Conservation (phyloP, 495 filamentous ascomycete species). For the Chlorociboria aeruginascens region DNA sequence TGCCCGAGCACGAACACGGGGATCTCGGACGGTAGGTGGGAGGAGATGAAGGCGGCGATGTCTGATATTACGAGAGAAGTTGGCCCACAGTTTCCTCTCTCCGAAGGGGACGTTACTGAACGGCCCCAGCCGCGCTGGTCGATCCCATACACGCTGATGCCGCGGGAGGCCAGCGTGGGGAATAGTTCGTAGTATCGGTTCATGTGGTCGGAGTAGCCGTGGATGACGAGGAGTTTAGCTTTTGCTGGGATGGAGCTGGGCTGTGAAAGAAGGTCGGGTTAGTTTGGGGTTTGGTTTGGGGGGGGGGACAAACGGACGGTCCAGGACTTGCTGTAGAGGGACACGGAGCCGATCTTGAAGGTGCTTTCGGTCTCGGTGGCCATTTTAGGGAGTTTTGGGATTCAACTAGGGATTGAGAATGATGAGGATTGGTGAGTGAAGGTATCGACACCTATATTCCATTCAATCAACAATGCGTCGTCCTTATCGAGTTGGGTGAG, state of each 20-base stretch:
- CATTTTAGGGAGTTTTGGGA: slow-evolving; percentile 24
- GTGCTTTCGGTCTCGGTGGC: slow-evolving; percentile 34
- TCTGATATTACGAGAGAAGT: slow-evolving; percentile 62
- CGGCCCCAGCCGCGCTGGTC: slow-evolving; percentile 68
- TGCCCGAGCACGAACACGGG: slow-evolving; percentile 84
- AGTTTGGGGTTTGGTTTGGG: background rate
- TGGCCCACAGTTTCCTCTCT: slow-evolving; percentile 58
- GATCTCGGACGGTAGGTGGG: slow-evolving; percentile 26
- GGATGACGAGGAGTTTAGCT: slow-evolving; percentile 66
- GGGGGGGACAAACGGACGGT: slow-evolving; percentile 39
- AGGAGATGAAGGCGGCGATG: slow-evolving; percentile 55
- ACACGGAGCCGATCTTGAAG: slow-evolving; percentile 41
- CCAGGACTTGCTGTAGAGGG: slow-evolving; percentile 80
- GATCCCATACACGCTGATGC: slow-evolving; percentile 60
- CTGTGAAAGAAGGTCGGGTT: slow-evolving; percentile 2
- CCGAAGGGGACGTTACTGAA: slow-evolving; percentile 30
- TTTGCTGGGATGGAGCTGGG: slow-evolving; percentile 18
- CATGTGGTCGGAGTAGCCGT: slow-evolving; percentile 83
- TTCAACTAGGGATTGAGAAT: background rate
- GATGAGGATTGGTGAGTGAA: background rate
- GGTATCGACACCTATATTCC: too few species aligned
- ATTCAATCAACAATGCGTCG: too few species aligned
- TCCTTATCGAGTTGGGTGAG: too few species aligned
- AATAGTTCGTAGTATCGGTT: slow-evolving; percentile 64
- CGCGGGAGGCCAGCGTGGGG: slow-evolving; percentile 49